Evolutionary conservation across 2,329 filamentous ascomycete genomes (phyloP).

Genomic region (Monilinia vaccinii-corymbosi): DNA sequence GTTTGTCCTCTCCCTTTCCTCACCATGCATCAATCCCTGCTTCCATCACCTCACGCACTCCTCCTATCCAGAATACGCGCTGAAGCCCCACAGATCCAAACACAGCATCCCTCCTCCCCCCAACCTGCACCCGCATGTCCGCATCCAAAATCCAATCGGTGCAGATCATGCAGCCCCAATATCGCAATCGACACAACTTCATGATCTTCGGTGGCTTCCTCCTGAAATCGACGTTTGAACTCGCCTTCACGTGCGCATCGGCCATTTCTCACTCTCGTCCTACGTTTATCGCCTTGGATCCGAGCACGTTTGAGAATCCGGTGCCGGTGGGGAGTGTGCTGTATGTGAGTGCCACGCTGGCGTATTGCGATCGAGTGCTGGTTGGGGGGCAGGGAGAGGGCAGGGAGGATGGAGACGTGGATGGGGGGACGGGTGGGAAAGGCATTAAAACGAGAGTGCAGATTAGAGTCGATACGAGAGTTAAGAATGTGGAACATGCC

Average conservation of each 20-base stretch:
- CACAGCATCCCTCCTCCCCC: conserved; percentile 42
- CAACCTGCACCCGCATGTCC: conserved; percentile 53
- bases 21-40: too few species aligned
- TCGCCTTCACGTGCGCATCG: conserved; percentile 63
- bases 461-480: conserved; percentile 58
- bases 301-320: conserved; percentile 62
- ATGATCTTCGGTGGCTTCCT: conserved; percentile 70
- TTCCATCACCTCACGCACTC: background rate
- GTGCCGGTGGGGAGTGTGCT: conserved; percentile 63
- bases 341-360: conserved; percentile 58
- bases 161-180: conserved; percentile 65
- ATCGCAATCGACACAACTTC: conserved; percentile 59
- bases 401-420: too few species aligned
- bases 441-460: conserved; percentile 49
- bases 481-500: conserved; percentile 60
- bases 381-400: conserved; percentile 23
- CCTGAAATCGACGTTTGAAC: conserved; percentile 61
- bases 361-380: conserved; percentile 54
- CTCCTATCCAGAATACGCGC: too few species aligned
- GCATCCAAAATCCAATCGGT: conserved; percentile 54
- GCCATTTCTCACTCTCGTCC: conserved; percentile 58
- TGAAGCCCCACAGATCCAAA: conserved; percentile 38
- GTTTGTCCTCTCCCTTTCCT: background rate
- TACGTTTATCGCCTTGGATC: conserved; percentile 60
- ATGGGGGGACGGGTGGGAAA: conserved; percentile 14